Percentiles rank a stretch among this genome's conserved stretches.
phyloP scores from a whole-genome alignment of 148 eudicot genomes.

The Arbutus unedo region DNA sequence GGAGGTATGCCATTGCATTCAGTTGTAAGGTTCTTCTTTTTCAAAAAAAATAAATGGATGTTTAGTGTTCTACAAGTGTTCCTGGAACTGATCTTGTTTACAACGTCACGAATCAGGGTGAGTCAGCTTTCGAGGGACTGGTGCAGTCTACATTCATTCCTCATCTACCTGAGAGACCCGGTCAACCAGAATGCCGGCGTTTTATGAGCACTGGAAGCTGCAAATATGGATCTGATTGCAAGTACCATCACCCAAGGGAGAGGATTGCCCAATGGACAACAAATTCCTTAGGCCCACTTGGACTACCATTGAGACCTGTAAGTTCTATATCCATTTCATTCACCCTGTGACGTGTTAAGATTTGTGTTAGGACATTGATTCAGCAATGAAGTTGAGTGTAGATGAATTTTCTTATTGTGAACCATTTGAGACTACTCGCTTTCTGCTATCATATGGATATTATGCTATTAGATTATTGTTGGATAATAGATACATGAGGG shows the following conservation, averaged over 20 bases:
- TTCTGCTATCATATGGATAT: background rate
- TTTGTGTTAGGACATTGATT: background rate
- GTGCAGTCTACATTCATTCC: slow-evolving; percentile 20
- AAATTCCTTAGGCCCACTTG: slow-evolving; percentile 54
- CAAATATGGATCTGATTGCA: slow-evolving; percentile 75
- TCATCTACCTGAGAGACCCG: slow-evolving; percentile 60
- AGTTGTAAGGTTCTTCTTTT: background rate
- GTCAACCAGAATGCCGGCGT: slow-evolving; percentile 66
- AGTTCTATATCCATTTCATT: slow-evolving; percentile 16
- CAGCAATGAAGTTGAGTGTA: background rate
- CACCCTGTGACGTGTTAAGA: background rate
- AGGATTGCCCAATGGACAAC: slow-evolving; percentile 34
- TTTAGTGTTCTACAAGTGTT: slow-evolving; percentile 19
- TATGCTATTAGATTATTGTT: background rate
- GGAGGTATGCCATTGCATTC: background rate
- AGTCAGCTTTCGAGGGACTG: slow-evolving; percentile 27
- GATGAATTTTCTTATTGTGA: background rate
- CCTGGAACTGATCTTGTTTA: slow-evolving; percentile 25
- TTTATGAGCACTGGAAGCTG: slow-evolving; percentile 72
- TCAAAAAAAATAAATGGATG: slow-evolving; percentile 22
- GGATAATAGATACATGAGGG: background rate
- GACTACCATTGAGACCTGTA: slow-evolving; percentile 82
- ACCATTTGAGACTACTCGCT: background rate
- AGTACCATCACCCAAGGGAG: slow-evolving; percentile 71
- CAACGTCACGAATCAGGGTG: slow-evolving; percentile 34